Evolutionary conservation across 2,329 filamentous ascomycete genomes (phyloP), one percentile per base, ranked within the genome.

Genomic region (Dactylellina leptospora): DNA sequence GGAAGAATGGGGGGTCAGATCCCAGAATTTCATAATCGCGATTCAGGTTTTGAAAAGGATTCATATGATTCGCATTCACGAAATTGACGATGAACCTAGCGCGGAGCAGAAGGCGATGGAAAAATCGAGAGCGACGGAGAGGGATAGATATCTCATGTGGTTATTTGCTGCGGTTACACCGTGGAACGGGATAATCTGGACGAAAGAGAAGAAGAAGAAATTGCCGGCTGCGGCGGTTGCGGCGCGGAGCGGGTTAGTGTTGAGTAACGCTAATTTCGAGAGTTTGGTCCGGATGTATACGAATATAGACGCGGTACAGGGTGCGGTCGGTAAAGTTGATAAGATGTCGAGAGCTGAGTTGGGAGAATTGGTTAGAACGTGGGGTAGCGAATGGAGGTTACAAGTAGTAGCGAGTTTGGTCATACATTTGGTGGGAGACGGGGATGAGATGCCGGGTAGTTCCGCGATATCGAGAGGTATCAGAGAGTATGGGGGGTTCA

Each of bases 81-180:
- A 22, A 2, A 76, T 76, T 13, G 82, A 82, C 36, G 79, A 40
- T 16, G 78, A 81, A 82, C 0, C 82, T 81, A 0, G 84, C 3
- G 22, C 3, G 20, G 78, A 81, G 82, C 0, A 82, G 82, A 0
- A 84, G 8, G 22, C 3, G 20, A 47, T 6, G 77, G 83, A 96
- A 1, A 80, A 92, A 8, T 84, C 83, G 11, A 85, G 87, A 56
- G n/a, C n/a, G n/a, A n/a, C n/a, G n/a, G 80, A 85, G 0, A 86
- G 90, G 54, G 88, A 89, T 16, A 78, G 80, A n/a, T 93, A 90
- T 78, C 82, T 89, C 45, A 85, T 89, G 4, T 97, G 93, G 92
- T 82, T 90, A 16, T 83, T 96, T 18, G 86, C 88, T 1, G 88
- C 91, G 3, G 79, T 96, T 22, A 84, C 86, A 11, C 93, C 93